These are phyloP conservation scores for Podaxis rugospora DNA, from an alignment of 768 basidiomycete genomes.

Conservation along the genomic window DNA sequence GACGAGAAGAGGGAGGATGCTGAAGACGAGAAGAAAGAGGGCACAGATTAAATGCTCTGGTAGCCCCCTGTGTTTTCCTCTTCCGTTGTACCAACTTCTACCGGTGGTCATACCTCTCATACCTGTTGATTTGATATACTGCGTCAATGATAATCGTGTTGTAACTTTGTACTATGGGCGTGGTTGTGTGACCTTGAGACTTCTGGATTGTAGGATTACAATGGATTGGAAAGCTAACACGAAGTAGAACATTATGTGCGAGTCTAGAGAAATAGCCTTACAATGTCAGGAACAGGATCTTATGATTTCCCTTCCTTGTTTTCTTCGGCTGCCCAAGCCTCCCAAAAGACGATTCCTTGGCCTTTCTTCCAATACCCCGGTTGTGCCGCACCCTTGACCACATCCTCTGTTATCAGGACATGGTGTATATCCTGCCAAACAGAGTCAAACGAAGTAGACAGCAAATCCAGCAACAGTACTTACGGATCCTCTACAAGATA, in stretches of 20 bases:
- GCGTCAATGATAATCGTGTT: constrained; percentile 9
- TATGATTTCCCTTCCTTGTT: constrained; percentile 18
- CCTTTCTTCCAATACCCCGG: constrained; percentile 76
- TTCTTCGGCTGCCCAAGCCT: constrained; percentile 74
- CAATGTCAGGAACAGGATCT: not conserved
- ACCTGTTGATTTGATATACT: constrained; percentile 14
- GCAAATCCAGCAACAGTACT: constrained; percentile 17
- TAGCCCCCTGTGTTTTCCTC: not conserved
- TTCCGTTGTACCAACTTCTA: not conserved
- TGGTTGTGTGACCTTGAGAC: not conserved
- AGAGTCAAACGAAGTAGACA: not conserved
- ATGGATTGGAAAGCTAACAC: not conserved
- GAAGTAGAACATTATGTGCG: not conserved
- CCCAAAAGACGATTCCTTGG: constrained; percentile 66
- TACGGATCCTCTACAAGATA: constrained; percentile 56
- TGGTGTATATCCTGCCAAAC: constrained; percentile 61
- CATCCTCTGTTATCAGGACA: constrained; percentile 74
- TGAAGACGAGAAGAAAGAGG: constrained; percentile 27
- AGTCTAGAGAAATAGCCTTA: not conserved
- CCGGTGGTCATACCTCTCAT: not conserved
- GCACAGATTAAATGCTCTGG: not conserved
- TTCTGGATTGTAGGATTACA: not conserved
- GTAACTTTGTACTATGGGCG: not conserved
- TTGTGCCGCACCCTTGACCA: constrained; percentile 57
- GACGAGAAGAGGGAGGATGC: constrained; percentile 22